Percentiles rank a stretch among this genome's conserved stretches.
Evolutionary conservation across 805 yeast genomes (phyloP).

Genomic region (Candida rishiriensis): DNA sequence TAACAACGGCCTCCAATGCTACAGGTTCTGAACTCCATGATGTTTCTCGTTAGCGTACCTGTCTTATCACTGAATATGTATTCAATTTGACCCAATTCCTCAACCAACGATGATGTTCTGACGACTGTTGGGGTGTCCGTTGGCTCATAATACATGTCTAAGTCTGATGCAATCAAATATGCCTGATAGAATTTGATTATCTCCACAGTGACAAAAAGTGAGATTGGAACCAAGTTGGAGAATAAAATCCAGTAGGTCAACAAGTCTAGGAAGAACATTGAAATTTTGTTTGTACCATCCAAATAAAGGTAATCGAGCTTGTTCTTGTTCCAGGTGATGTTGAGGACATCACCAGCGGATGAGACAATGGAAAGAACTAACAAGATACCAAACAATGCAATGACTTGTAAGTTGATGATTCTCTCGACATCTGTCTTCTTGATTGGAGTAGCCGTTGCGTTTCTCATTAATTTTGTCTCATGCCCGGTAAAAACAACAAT

Average conservation of each 20-base stretch:
- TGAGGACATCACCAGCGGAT: conserved; percentile 82
- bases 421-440: conserved; percentile 96
- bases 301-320: conserved; percentile 61
- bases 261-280: conserved; percentile 77
- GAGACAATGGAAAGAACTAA: conserved; percentile 75
- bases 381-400: conserved; percentile 79
- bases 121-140: conserved; percentile 94
- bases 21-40: conserved; percentile 94
- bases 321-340: conserved; percentile 47
- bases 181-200: conserved; percentile 95
- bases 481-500: conserved; percentile 95
- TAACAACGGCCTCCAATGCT: conserved; percentile 91
- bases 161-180: conserved; percentile 84
- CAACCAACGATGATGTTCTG: conserved; percentile 91
- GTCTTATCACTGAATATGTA: conserved; percentile 96
- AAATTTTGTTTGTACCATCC: conserved; percentile 62
- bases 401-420: conserved; percentile 86
- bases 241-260: conserved; percentile 94
- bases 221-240: conserved; percentile 96
- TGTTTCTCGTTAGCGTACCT: conserved; percentile 91
- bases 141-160: conserved; percentile 85
- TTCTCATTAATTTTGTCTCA: conserved; percentile 96
- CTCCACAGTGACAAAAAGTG: conserved; percentile 94
- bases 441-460: conserved; percentile 98
- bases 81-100: conserved; percentile 95